Percentiles rank a stretch among this genome's conserved stretches.
Conservation (phyloP, 495 filamentous ascomycete species). For the Aspergillus leporis region DNA sequence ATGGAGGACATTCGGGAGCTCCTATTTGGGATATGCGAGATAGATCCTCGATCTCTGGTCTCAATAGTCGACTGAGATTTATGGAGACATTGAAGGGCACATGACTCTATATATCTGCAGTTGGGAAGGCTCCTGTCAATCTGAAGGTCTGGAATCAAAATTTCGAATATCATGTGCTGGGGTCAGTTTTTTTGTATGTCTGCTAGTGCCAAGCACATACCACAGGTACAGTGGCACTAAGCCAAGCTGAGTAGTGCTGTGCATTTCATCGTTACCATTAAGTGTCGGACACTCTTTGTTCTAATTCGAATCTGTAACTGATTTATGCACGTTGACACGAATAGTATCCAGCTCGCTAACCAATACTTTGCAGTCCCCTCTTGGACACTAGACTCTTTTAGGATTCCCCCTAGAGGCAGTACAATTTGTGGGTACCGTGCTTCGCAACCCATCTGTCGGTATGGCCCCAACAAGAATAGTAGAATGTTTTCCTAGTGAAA, state of each 20-base stretch:
- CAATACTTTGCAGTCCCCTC: too few species aligned
- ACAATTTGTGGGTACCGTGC: too few species aligned
- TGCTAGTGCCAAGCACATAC: not conserved
- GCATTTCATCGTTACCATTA: not conserved
- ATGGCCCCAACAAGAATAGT: too few species aligned
- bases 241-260: not conserved
- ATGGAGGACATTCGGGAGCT: not conserved
- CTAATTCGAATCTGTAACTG: not conserved
- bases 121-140: not conserved
- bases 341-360: too few species aligned
- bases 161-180: not conserved
- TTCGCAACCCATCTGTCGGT: too few species aligned
- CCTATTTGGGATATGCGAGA: constrained; percentile 2
- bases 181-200: not conserved
- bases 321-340: not conserved
- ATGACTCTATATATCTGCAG: not conserved
- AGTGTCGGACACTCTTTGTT: not conserved
- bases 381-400: too few species aligned
- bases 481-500: too few species aligned
- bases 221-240: not conserved
- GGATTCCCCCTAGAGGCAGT: too few species aligned
- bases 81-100: not conserved
- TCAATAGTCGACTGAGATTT: not conserved
- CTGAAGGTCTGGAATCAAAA: constrained; percentile 1
- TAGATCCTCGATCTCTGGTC: not conserved